Conservation (phyloP, 2,329 filamentous ascomycete species). For the Botryotinia globosa region DNA sequence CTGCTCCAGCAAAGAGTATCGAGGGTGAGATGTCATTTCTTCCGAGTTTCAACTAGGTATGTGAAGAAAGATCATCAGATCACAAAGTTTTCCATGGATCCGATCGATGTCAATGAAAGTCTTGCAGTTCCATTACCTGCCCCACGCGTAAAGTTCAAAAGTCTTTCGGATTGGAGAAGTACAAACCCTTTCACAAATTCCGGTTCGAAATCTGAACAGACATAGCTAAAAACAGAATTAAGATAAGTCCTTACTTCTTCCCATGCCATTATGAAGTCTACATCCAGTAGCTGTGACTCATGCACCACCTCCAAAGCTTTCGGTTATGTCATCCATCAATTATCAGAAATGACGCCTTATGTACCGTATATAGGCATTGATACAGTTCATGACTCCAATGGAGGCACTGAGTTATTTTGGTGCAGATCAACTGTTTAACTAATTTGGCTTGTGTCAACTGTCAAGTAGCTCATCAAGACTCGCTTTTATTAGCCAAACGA, state of each 20-base stretch:
- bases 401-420: background rate
- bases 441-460: background rate
- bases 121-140: background rate
- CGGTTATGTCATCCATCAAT: background rate
- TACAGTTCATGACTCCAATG: background rate
- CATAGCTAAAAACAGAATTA: background rate
- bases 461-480: background rate
- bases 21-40: background rate
- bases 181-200: background rate
- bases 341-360: background rate
- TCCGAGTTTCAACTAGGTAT: background rate
- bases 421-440: background rate
- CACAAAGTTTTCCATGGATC: background rate
- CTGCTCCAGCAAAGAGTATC: background rate
- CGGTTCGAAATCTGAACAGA: background rate
- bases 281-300: background rate
- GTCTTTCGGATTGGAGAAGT: background rate
- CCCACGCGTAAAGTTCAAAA: background rate
- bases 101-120: background rate
- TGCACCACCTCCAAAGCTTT: background rate
- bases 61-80: background rate
- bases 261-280: background rate
- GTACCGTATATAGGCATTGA: background rate
- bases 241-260: background rate
- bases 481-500: background rate